Percentiles rank a stretch among this genome's conserved stretches.
These are phyloP conservation scores for Coprinopsis strossmayeri DNA, from an alignment of 768 basidiomycete species.

Conservation along the genomic window DNA sequence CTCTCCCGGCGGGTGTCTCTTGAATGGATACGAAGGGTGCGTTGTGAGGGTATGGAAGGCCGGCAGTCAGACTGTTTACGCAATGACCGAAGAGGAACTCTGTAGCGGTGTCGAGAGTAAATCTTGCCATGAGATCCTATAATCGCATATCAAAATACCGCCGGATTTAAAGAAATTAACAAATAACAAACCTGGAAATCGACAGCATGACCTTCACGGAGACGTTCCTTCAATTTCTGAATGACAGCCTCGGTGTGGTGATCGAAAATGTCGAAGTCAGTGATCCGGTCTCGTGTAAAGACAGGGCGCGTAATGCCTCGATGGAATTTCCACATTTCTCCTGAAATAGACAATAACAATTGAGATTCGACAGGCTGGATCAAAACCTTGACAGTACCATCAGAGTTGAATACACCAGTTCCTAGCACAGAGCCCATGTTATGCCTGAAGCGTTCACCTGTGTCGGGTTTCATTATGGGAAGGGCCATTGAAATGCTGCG, in stretches of 20 bases:
- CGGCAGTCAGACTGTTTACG: conserved; percentile 44
- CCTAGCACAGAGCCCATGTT: conserved; percentile 47
- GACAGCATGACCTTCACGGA: conserved; percentile 43
- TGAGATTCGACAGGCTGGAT: conserved; percentile 7
- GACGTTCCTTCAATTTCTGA: conserved; percentile 37
- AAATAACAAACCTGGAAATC: conserved; percentile 52
- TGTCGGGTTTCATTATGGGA: too few relatives aligned
- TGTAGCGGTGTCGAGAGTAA: conserved; percentile 61
- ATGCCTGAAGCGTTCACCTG: conserved; percentile 34
- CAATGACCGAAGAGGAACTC: conserved; percentile 61
- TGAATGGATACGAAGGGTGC: conserved; percentile 19
- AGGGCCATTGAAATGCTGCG: too few relatives aligned
- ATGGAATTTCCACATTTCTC: conserved; percentile 46
- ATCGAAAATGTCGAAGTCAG: conserved; percentile 57
- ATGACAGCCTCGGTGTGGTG: conserved; percentile 42
- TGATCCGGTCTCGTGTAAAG: conserved; percentile 54
- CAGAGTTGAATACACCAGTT: conserved; percentile 63
- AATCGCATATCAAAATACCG: too few relatives aligned
- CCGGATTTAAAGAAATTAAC: too few relatives aligned
- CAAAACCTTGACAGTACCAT: conserved; percentile 30
- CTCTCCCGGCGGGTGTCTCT: conserved; percentile 19
- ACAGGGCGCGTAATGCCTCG: conserved; percentile 60
- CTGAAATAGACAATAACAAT: too few relatives aligned
- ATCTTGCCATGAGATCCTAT: conserved; percentile 53
- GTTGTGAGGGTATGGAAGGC: conserved; percentile 48